Base-by-base conservation (phyloP, 106 monocot genomes). In the Acorus calamus region DNA sequence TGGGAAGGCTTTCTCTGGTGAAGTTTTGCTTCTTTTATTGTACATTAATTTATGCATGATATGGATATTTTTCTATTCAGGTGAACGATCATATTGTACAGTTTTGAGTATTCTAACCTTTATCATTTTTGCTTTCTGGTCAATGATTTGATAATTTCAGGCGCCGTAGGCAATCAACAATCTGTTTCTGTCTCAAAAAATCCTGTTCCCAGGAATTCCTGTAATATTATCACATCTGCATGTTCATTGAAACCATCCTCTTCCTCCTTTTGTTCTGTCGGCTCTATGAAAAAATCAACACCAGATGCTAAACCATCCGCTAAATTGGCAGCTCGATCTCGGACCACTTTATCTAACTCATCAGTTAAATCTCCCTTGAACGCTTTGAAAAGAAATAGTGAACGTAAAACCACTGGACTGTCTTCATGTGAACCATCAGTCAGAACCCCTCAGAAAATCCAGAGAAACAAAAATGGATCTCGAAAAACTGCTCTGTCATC, bases 131-230 rank as follows among this genome's bases (percentile, higher is more conserved):
- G 28, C 28, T 28, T 28, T 28, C 28, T 28, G 28, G 28, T 28
- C 28, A 28, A 28, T 28, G 28, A 28, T 28, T 28, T 28, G 28
- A 28, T 28, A 28, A 28, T 59, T 63, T 47, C 65, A 79, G 79
- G 74, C 11, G 56, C 57, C 64, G 59, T 53, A 3, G 47, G 49
- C 53, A 80, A 57, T 51, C 60, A 52, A 44, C 70, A 69, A 52
- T 60, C 62, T 47, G 65, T 44, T 65, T 58, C 14, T 41, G 7
- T 44, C 47, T 63, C 50, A 14, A 71, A 71, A 53, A 74, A 10
- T 7, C 44, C 70, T 42, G 43, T 49, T 57, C 28, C 11, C 28
- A 9, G 50, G 11, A 54, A 44, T 42, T 59, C 73, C 0, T 8
- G 55, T 50, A 68, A 6, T 42, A 42, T 14, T 42, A 42, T 14